Evolutionary conservation across 306 rosid genomes (phyloP), one percentile per base, ranked within the genome.

Genomic region (Abrus pulchellus): DNA sequence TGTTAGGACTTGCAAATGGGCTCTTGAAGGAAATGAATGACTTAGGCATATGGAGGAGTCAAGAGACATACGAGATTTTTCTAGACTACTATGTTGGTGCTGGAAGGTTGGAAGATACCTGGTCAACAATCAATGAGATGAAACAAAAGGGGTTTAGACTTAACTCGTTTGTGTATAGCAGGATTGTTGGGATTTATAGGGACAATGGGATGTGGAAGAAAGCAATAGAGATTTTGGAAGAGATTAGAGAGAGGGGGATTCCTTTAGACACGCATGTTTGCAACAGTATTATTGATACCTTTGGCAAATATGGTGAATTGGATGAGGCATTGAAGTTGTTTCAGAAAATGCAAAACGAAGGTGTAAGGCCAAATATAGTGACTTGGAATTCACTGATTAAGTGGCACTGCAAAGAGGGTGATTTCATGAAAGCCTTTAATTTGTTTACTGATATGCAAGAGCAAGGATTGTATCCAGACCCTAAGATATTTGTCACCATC

Each of bases 121-220:
- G 94, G 94, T 54, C 83, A 45, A 75, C 80, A 50, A 82, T 90
- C 62, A 88, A 90, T 61, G 92, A 89, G 84, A 90, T 92, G 97
- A 90, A 76, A 79, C 52, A 9, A 6, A 88, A 82, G 56, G 85
- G 92, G 41, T 89, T 89, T 85, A 45, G 55, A 40, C 40, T 86
- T 29, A 86, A 86, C 81, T 89, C 95, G 6, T 88, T 87, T 76
- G 84, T 88, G 78, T 90, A 90, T 62, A 71, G 92, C 78, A 89
- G 89, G 82, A 85, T 90, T 60, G 89, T 92, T 76, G 88, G 86
- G 80, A 80, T 92, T 77, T 90, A 89, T 75, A 87, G 92, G 80
- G 93, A 90, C 72, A 90, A 92, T 74, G 97, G 97, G 72, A 90
- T 92, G 97, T 92, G 95, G 97, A 92, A 89, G 90, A 92, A 92